phyloP scores from a whole-genome alignment of 106 monocot species.

The Dendrobium nobile region DNA sequence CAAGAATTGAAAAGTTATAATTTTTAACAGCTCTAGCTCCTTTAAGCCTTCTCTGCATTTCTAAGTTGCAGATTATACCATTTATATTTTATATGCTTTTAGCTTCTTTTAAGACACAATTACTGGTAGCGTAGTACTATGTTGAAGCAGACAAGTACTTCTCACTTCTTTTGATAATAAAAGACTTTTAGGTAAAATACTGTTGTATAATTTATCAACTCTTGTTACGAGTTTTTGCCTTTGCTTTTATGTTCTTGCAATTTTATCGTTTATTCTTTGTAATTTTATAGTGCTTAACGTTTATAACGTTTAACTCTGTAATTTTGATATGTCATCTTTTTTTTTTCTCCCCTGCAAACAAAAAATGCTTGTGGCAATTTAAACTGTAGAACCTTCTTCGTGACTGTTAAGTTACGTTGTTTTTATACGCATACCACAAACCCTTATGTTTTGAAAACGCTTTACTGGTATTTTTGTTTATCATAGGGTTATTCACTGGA shows the following conservation, averaged over 20 bases:
- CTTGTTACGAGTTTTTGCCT: not conserved
- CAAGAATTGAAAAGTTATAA: not conserved
- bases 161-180: too few relatives aligned
- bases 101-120: not conserved
- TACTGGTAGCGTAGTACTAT: not conserved
- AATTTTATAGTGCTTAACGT: not conserved
- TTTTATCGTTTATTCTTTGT: not conserved
- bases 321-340: not conserved
- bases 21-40: not conserved
- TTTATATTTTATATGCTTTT: not conserved
- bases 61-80: not conserved
- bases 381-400: not conserved
- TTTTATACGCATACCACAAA: not conserved
- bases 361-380: not conserved
- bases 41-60: not conserved
- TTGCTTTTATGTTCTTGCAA: not conserved
- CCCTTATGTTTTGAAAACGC: not conserved
- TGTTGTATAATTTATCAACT: not conserved
- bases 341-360: not conserved
- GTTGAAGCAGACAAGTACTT: not conserved
- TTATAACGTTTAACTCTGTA: not conserved
- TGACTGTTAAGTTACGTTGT: not conserved
- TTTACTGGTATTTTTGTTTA: not conserved
- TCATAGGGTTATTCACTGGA: not conserved
- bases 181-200: too few relatives aligned